These are phyloP conservation scores for Piper betle DNA, from an alignment of 164 flowering plant species.

Conservation along the genomic window DNA sequence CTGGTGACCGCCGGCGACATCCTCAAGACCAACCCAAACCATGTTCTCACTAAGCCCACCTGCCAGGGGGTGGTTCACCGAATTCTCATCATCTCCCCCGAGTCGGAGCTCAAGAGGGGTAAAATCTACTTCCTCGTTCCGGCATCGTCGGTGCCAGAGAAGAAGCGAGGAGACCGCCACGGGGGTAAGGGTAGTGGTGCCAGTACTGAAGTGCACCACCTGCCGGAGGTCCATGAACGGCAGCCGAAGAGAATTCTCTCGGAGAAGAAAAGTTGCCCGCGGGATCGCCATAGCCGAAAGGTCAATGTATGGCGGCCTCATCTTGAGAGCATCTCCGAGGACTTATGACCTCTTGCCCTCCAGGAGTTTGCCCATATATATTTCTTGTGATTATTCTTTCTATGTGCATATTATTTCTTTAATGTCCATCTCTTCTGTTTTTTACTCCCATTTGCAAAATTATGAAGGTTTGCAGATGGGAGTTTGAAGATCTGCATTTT, in stretches of 20 bases:
- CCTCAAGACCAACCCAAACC: conserved; percentile 56
- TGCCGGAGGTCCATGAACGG: not conserved
- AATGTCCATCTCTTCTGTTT: too few species aligned
- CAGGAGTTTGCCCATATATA: too few species aligned
- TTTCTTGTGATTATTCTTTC: too few species aligned
- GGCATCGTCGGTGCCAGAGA: too few species aligned
- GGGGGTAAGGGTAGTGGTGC: conserved; percentile 20
- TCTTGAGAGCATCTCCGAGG: conserved; percentile 62
- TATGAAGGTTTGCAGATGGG: too few species aligned
- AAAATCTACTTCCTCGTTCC: too few species aligned
- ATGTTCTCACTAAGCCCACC: conserved; percentile 56
- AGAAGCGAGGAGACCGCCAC: conserved; percentile 35
- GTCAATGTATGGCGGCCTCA: conserved; percentile 58
- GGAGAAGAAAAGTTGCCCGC: conserved; percentile 19
- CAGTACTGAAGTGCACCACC: not conserved
- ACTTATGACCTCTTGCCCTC: conserved; percentile 18
- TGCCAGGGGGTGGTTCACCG: too few species aligned
- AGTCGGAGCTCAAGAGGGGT: too few species aligned
- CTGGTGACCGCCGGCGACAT: conserved; percentile 64
- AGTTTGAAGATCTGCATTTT: too few species aligned
- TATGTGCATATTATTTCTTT: too few species aligned
- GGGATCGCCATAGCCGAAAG: conserved; percentile 33
- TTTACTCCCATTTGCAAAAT: too few species aligned
- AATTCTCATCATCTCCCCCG: too few species aligned
- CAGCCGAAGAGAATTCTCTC: conserved; percentile 13